phyloP scores from a whole-genome alignment of 345 rosid genomes.

The Eutrema heterophyllum region DNA sequence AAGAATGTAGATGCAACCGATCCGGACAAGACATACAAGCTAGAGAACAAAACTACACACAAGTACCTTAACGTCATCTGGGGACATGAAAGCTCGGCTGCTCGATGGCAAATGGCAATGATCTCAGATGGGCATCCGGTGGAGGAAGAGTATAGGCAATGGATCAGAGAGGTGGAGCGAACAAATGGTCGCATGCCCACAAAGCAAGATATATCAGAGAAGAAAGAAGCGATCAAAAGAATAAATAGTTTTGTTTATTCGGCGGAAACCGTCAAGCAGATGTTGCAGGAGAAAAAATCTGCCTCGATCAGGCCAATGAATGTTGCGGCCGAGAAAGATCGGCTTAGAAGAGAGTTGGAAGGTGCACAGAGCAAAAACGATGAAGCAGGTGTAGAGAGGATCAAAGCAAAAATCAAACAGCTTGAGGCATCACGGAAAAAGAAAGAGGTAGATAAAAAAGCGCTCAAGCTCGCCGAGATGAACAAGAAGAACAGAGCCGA shows the following conservation, averaged over 20 bases:
- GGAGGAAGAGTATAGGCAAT: conserved; percentile 87
- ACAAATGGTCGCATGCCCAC: conserved; percentile 77
- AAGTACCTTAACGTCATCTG: conserved; percentile 85
- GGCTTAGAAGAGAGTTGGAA: conserved; percentile 83
- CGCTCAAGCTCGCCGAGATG: conserved; percentile 89
- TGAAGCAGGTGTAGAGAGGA: conserved; percentile 72
- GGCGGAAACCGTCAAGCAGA: conserved; percentile 89
- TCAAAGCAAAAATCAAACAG: conserved; percentile 62
- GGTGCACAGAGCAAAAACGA: conserved; percentile 67
- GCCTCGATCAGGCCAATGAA: conserved; percentile 83
- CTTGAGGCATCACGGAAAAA: conserved; percentile 72
- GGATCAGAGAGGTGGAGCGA: conserved; percentile 86
- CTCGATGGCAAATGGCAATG: conserved; percentile 99
- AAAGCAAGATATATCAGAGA: conserved; percentile 77
- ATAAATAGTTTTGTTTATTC: conserved; percentile 80
- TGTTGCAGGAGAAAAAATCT: conserved; percentile 96
- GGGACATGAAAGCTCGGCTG: conserved; percentile 94
- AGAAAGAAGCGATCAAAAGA: conserved; percentile 73
- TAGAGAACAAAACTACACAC: conserved; percentile 73
- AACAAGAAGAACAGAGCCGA: conserved; percentile 91
- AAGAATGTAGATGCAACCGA: conserved; percentile 89
- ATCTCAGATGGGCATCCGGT: conserved; percentile 84
- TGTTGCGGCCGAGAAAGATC: conserved; percentile 94
- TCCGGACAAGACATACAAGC: conserved; percentile 69
- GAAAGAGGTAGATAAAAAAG: conserved; percentile 67